phyloP scores from a whole-genome alignment of 139 green algal genomes.

The Tetraselmis striata region DNA sequence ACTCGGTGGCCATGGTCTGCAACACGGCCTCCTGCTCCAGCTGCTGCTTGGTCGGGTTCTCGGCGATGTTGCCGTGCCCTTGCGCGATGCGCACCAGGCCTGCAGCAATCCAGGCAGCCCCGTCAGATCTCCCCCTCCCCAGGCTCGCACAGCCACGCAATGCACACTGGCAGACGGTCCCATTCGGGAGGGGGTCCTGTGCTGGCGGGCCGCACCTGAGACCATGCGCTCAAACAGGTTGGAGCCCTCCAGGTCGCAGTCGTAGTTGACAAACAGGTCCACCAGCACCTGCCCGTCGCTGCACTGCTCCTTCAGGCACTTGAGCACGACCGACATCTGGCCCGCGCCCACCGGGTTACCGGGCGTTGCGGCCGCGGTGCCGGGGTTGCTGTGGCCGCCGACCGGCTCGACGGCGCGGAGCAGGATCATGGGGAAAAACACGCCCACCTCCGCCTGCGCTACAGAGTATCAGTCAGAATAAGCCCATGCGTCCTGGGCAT shows the following conservation, averaged over 20 bases:
- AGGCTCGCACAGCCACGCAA: too few relatives aligned
- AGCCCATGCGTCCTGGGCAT: too few relatives aligned
- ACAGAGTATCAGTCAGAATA: too few relatives aligned
- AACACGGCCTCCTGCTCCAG: conserved; percentile 62
- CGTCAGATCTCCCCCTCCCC: too few relatives aligned
- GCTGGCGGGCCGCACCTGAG: too few relatives aligned
- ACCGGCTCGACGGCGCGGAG: conserved; percentile 75
- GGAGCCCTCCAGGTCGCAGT: conserved; percentile 84
- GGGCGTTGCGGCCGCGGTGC: not conserved
- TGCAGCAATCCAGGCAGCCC: too few relatives aligned
- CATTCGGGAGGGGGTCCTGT: too few relatives aligned
- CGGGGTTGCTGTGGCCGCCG: not conserved
- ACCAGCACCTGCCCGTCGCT: conserved; percentile 85
- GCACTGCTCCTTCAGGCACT: conserved; percentile 62
- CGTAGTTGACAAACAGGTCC: conserved; percentile 96
- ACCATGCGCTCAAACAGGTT: conserved; percentile 89
- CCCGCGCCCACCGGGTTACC: not conserved
- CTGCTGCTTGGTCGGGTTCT: conserved; percentile 31
- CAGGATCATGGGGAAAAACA: conserved; percentile 98
- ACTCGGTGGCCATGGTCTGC: conserved; percentile 22
- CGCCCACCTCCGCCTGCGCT: conserved; percentile 52
- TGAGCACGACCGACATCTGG: conserved; percentile 34
- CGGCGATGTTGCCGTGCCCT: conserved; percentile 29
- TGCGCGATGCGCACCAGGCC: conserved; percentile 73
- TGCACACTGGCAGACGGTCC: too few relatives aligned